Base-by-base conservation (phyloP, 164 flowering plant genomes). In the Nymphaea thermarum region DNA sequence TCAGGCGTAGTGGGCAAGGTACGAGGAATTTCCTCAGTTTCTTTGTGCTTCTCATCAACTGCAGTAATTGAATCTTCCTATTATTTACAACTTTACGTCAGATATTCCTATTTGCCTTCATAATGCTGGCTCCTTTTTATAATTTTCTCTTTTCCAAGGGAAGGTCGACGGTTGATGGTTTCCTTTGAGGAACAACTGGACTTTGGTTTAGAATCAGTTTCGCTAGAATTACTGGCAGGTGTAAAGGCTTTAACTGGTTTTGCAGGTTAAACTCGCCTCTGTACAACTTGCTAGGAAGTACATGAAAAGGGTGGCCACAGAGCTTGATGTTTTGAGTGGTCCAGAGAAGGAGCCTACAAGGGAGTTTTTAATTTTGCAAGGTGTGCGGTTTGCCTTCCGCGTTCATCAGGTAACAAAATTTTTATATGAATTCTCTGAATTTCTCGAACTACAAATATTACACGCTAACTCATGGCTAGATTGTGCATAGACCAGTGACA, bases 381-480 rank as follows among this genome's bases (percentile, higher is more conserved):
- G 96, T 4, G 92, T 94, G 44, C 93, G 99, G 8, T 94, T 91
- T 79, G 99, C 99, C 65, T 91, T 94, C 84, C 93, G 99, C 17
- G 96, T 94, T 61, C 99, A 94, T 76, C 99, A 91, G 96, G 99
- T 89, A 82, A 43, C 7, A 63, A 43, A 18, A 51, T 8, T 51
- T 51, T 51, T 43, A 62, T 18, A 10, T 18, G 25, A 7, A 60
- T 43, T 4, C 62, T 6, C 18, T 16, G 42, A n/a, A 18, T 68
- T 12, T 8, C 3, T n/a, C 4, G 14, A 3, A 16, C 60, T 25
- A 25, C 36, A 25, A 25, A 25, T 25, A 25, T 25, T 25, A 25
- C 36, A 25, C 1, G 36, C 36, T 25, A 25, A 1, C 36, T 25
- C 36, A 25, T 25, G 36, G 36, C 36, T 25, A 25, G 36, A 25